Evolutionary conservation across 768 basidiomycete species (phyloP), one percentile per base, ranked within the genome.

Genomic region (Hygrocybe coccinea): DNA sequence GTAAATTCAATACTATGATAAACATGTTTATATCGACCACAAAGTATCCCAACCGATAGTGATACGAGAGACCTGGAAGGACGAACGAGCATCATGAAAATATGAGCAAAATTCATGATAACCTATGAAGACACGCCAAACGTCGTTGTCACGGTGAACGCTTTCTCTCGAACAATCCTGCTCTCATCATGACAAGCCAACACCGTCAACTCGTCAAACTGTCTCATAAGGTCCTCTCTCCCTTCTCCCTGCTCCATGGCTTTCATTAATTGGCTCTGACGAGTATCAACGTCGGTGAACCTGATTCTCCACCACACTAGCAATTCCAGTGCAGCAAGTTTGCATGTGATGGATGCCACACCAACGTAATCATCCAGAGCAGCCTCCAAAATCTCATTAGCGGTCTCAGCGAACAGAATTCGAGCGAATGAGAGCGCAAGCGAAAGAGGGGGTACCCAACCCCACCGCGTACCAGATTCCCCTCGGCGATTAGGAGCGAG

Each of bases 361-460:
- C 35, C 47, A 49, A n/a, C 50, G 38, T 52, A 59, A n/a, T 52
- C 48, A 45, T 55, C 59, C 54, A 61, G 24, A 14, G 57, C 55
- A 21, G 55, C 52, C 49, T 61, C 60, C 39, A 52, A 36, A 15
- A 59, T 52, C 48, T 61, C 60, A 2, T 36, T 47, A 19, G 60
- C 54, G 50, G 58, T 45, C 52, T 61, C 58, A 22, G 51, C 53
- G 7, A 61, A 54, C 58, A 61, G 46, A 48, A 56, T 56, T 10
- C 49, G 58, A 37, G 53, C 60, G 51, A 61, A 61, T 45, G 60
- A 61, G 50, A 61, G 58, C 17, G 58, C 41, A 38, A 61, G 58
- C 49, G 52, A 58, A 37, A 44, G 41, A 19, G 60, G 60, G 22
- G 60, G 60, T 21, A 50, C 60, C 60, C 60, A 61, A 12, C 46